Base-by-base conservation (phyloP, 805 yeast genomes). In the Saturnispora gosingensis region DNA sequence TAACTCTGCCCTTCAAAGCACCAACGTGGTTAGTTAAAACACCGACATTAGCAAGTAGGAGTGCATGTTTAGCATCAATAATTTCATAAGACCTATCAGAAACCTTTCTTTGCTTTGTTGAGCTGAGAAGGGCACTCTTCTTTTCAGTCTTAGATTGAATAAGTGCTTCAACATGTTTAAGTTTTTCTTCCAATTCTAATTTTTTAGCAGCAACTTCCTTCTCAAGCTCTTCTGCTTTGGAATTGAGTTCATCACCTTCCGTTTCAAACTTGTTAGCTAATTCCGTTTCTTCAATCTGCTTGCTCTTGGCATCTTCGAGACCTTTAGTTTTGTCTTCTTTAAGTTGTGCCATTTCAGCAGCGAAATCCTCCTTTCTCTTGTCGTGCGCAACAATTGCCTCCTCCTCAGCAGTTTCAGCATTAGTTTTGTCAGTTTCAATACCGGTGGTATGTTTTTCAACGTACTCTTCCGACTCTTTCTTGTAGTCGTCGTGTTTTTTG, bases 351-450 rank as follows among this genome's bases (percentile, higher is more conserved):
- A 75, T 76, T 55, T 71, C 74, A 55, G 65, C 66, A 42, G 62
- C 52, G 49, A 76, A 64, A 28, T 69, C 67, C 48, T 71, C 75
- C 60, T 73, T 74, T 59, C 75, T 75, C 20, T 61, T 61, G 13
- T 57, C 70, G 58, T 78, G 82, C 51, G 71, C 67, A 45, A 65
- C 76, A 43, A 72, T 73, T 6, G 80, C 77, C 45, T 69, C 67
- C 18, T 58, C 61, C 64, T 77, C 82, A 43, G 76, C 72, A n/a
- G 66, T 66, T 49, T 67, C 73, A 53, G 66, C 75, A 43, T 76
- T 78, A 18, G 61, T 62, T 40, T 65, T 68, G 53, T 77, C 77
- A 36, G 73, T 70, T 54, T 68, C 73, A 50, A 77, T 77, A 52
- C 72, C 75, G 34, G 59, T 60, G 47, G 64, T 70, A 40, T 76